Base-by-base conservation (phyloP, 768 basidiomycete genomes). In the Tricholoma sp. region DNA sequence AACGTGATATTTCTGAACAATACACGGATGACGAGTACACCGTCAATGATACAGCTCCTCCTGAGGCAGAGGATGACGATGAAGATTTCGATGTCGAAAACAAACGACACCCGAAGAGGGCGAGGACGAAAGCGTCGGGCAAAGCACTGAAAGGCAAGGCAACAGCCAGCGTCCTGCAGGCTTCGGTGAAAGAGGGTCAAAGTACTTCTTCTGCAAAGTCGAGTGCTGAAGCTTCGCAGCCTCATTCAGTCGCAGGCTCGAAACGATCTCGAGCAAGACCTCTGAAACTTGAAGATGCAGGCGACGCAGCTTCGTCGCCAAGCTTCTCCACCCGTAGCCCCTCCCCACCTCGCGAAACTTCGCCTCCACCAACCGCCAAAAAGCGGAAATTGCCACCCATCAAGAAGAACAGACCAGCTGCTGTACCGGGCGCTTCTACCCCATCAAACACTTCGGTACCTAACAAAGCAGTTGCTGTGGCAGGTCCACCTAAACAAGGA, bases 331-430 rank as follows among this genome's bases (percentile, higher is more conserved):
- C 66, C 16, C 62, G 61, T 52, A 69, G 68, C 37, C 64, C 73
- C 51, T 60, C 71, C 21, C 64, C 60, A 18, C 59, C 59, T 39
- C 73, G 72, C 32, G 74, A 74, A 10, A 64, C 69, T 22, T 67
- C 73, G 11, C 64, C 72, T 57, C 66, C n/a, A 57, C 63, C 65
- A 57, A 49, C 24, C 10, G 11, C 64, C 4, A 71, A 69, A 56
- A 69, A 67, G 43, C 79, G 75, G 37, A 89, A 87, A 65, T 74
- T 85, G 19, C 84, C 86, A 0, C 71, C 80, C n/a, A 88, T 88
- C 59, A 86, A 81, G 74, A 86, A 87, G 72, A 82, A 75, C 69
- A 85, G 86, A 67, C 19, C 57, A n/a, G 60, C 50, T 51, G 62
- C 66, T n/a, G 51, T 67, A 8, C 50, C 64, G 10, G 58, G 67